These are phyloP conservation scores for Saccharomycopsis babjevae DNA, from an alignment of 805 yeast species.

Conservation along the genomic window DNA sequence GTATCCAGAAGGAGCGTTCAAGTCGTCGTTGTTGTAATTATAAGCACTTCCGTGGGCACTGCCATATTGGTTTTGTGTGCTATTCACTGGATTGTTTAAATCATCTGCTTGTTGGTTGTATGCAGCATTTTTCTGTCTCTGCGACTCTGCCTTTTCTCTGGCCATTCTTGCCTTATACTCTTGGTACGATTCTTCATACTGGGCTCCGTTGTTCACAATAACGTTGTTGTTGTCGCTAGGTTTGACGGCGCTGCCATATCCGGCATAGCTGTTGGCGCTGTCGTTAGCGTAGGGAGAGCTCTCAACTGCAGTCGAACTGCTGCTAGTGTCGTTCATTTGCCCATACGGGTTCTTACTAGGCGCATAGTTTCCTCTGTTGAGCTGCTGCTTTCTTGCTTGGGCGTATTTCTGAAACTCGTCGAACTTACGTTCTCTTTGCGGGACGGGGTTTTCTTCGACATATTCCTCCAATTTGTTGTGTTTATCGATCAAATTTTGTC, in stretches of 20 bases:
- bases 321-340: not conserved
- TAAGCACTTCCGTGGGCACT: too few species aligned
- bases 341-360: not conserved
- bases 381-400: not conserved
- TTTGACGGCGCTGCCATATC: not conserved
- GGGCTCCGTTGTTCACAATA: not conserved
- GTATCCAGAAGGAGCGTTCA: constrained; percentile 19
- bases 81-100: constrained; percentile 18
- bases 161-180: constrained; percentile 13
- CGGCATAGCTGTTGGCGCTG: not conserved
- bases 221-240: not conserved
- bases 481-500: not conserved
- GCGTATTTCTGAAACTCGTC: constrained; percentile 12
- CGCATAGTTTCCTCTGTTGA: not conserved
- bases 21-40: constrained; percentile 23
- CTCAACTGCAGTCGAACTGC: not conserved
- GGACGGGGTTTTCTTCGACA: not conserved
- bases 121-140: not conserved
- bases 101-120: constrained; percentile 22
- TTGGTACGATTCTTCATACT: constrained; percentile 14
- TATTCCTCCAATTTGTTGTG: constrained; percentile 1
- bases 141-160: not conserved
- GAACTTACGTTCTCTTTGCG: constrained; percentile 4
- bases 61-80: not conserved
- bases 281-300: not conserved